Evolutionary conservation across 306 rosid genomes (phyloP).

Genomic region (Cucumis sativus): Cucumber_9930_V3 NC_026660.2:30277001-30277500

Average conservation of each 20-base stretch:
- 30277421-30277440: background rate
- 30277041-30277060: background rate
- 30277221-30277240: background rate
- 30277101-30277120: conserved; percentile 31
- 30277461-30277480: background rate
- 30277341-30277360: background rate
- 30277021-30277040: background rate
- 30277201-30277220: conserved; percentile 32
- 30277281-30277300: background rate
- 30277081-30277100: conserved; percentile 68
- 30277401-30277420: background rate
- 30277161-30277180: conserved; percentile 68
- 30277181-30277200: conserved; percentile 62
- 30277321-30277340: background rate
- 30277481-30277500: conserved; percentile 69
- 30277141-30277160: conserved; percentile 80
- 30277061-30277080: conserved; percentile 55
- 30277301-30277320: background rate
- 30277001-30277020: background rate
- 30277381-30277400: background rate
- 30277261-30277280: background rate
- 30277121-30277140: conserved; percentile 79
- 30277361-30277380: background rate
- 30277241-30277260: background rate
- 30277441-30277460: background rate